Evolutionary conservation across 768 basidiomycete genomes (phyloP).

Genomic region (Xerocomellus chrysenteron): DNA sequence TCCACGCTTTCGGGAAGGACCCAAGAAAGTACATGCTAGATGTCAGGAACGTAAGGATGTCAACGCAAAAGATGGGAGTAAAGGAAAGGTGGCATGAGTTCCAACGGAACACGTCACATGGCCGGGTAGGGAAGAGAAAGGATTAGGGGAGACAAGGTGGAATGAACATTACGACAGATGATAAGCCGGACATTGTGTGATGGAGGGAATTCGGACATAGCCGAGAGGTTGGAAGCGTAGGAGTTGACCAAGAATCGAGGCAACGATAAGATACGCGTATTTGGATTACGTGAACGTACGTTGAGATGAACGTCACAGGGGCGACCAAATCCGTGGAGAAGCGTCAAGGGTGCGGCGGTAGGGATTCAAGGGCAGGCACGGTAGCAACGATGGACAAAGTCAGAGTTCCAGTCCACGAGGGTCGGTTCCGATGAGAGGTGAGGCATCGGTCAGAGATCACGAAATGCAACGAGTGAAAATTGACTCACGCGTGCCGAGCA

Average conservation of each 20-base stretch:
- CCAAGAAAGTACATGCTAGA: constrained; percentile 74
- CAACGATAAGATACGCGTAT: constrained; percentile 6
- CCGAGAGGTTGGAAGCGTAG: not conserved
- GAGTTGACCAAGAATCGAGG: not conserved
- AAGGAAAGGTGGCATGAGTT: not conserved
- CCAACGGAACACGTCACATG: constrained; percentile 9
- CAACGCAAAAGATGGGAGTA: constrained; percentile 8
- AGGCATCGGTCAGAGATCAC: constrained; percentile 12
- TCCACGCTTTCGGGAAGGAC: constrained; percentile 79
- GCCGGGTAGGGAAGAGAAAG: constrained; percentile 1
- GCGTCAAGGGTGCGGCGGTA: not conserved
- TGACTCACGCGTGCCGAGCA: constrained; percentile 66
- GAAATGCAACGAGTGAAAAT: not conserved
- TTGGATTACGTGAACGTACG: constrained; percentile 16
- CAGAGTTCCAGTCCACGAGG: not conserved
- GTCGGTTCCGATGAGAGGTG: constrained; percentile 7
- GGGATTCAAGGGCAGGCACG: constrained; percentile 2
- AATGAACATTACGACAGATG: constrained; percentile 16
- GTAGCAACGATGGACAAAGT: not conserved
- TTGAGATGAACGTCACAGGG: constrained; percentile 11
- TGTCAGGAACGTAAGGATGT: constrained; percentile 2
- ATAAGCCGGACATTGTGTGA: constrained; percentile 7
- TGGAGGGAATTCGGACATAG: constrained; percentile 11
- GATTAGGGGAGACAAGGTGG: constrained; percentile 13
- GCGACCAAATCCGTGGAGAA: not conserved